These are phyloP conservation scores for Cordyceps javanica DNA, from an alignment of 2,329 filamentous ascomycete genomes.

Conservation along the genomic window DNA sequence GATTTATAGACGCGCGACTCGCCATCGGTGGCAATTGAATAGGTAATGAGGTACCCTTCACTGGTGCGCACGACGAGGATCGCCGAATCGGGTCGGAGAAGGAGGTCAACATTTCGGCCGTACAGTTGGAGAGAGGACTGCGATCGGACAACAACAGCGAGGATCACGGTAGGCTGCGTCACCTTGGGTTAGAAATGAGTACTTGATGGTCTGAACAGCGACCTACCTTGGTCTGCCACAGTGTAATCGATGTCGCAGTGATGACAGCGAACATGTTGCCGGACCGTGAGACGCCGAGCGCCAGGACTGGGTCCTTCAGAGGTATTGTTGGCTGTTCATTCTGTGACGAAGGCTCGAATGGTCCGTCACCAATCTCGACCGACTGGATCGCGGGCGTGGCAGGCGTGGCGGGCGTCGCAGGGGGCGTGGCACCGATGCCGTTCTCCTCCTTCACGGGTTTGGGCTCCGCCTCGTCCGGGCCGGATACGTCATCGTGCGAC, in stretches of 20 bases:
- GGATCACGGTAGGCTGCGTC: slow-evolving; percentile 73
- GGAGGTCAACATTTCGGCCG: slow-evolving; percentile 75
- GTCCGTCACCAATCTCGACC: slow-evolving; percentile 40
- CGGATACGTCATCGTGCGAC: slow-evolving; percentile 54
- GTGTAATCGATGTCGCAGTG: slow-evolving; percentile 75
- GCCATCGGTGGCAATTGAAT: slow-evolving; percentile 80
- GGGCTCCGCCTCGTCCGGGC: slow-evolving; percentile 22
- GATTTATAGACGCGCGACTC: slow-evolving; percentile 80
- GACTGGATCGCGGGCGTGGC: slow-evolving; percentile 51
- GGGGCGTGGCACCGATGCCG: slow-evolving; percentile 19
- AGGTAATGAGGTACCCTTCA: slow-evolving; percentile 85
- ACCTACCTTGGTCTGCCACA: slow-evolving; percentile 91
- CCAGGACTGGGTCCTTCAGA: slow-evolving; percentile 60
- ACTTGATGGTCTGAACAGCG: background rate
- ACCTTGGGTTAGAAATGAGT: slow-evolving; percentile 16
- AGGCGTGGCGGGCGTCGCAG: slow-evolving; percentile 46
- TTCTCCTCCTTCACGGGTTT: slow-evolving; percentile 23
- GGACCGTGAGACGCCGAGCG: slow-evolving; percentile 68
- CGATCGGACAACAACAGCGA: slow-evolving; percentile 81
- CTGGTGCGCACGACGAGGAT: slow-evolving; percentile 88
- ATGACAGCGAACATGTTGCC: slow-evolving; percentile 84
- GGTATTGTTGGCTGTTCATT: slow-evolving; percentile 32
- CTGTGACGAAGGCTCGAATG: slow-evolving; percentile 26
- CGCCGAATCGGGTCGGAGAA: slow-evolving; percentile 84
- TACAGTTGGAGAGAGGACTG: slow-evolving; percentile 73